phyloP scores from a whole-genome alignment of 768 basidiomycete species.

The Suillus clintonianus region DNA sequence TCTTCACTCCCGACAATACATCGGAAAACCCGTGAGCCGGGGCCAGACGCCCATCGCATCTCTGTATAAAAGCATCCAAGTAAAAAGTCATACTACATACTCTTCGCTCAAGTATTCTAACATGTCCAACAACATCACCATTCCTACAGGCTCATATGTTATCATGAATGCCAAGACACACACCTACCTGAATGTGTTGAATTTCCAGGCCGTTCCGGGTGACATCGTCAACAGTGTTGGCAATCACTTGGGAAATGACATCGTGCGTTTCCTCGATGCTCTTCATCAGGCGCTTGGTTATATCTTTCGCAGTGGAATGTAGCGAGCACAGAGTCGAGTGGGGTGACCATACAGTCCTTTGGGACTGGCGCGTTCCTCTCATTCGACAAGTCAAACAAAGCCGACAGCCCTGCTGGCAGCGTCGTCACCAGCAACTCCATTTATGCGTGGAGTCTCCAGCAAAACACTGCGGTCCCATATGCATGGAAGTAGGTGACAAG shows the following conservation, averaged over 20 bases:
- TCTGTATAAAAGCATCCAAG: too few species aligned
- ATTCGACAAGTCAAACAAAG: neutral
- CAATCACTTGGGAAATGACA: slow-evolving; percentile 10
- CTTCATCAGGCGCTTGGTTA: neutral
- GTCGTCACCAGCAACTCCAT: slow-evolving; percentile 4
- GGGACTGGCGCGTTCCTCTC: slow-evolving; percentile 8
- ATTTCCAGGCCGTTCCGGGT: neutral
- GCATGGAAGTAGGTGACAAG: slow-evolving; percentile 5
- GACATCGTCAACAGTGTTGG: slow-evolving; percentile 11
- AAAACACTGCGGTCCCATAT: neutral
- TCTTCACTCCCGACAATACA: too few species aligned
- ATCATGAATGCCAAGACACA: slow-evolving; percentile 10
- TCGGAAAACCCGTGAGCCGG: too few species aligned
- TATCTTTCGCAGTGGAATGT: slow-evolving; percentile 8
- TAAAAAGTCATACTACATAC: too few species aligned
- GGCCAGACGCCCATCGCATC: too few species aligned
- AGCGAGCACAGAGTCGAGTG: neutral
- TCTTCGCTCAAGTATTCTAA: neutral
- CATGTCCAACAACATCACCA: neutral
- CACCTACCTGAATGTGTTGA: slow-evolving; percentile 11
- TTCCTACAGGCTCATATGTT: slow-evolving; percentile 11
- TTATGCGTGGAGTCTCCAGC: slow-evolving; percentile 3
- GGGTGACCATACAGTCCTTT: slow-evolving; percentile 8
- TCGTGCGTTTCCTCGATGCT: neutral
- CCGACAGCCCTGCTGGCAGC: neutral